Evolutionary conservation across 1,284 basidiomycete species (phyloP), one percentile per base, ranked within the genome.

Genomic region (Rugosomyces carneus): DNA sequence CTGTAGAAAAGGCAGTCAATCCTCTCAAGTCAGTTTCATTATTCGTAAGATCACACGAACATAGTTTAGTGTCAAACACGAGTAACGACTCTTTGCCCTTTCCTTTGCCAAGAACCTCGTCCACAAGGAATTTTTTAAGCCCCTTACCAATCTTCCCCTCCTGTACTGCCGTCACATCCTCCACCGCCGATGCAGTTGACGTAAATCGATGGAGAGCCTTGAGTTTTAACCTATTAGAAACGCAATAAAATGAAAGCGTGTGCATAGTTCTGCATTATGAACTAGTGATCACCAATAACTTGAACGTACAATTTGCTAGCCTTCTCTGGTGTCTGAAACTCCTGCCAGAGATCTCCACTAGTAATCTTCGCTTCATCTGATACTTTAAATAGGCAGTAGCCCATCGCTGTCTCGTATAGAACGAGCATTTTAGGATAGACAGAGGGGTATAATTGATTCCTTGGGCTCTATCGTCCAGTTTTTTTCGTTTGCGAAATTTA

Each of bases 321-420:
- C 62, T 75, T 78, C 69, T 94, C 90, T 42, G 93, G 89, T 41
- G 82, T 89, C 69, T 94, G 84, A 63, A 99, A 97, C 65, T 94
- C 88, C 70, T 89, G 84, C 79, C 86, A 90, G 47, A 98, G 69
- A 68, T 97, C 83, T 51, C 85, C 84, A 56, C 81, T 85, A 60
- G 87, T 80, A 44, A 95, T 75, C 72, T 94, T 96, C 55, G 87
- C 88, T 49, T 90, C 76, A 70, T 95, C 90, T 49, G 87, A 85
- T 55, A 97, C 80, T 69, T 96, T 96, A 83, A 99, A 98, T 48
- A 99, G 87, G 75, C 92, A 94, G 76, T 94, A 98, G 68, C 95
- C 93, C 65, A 92, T 78, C 36, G 89, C 79, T 2, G 89, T 90
- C 71, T 90, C 87, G 69, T 88, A 89, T 53, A 90, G 68, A 26